phyloP scores from a whole-genome alignment of 2,329 filamentous ascomycete species.

The Fusarium sambucinum region DNA sequence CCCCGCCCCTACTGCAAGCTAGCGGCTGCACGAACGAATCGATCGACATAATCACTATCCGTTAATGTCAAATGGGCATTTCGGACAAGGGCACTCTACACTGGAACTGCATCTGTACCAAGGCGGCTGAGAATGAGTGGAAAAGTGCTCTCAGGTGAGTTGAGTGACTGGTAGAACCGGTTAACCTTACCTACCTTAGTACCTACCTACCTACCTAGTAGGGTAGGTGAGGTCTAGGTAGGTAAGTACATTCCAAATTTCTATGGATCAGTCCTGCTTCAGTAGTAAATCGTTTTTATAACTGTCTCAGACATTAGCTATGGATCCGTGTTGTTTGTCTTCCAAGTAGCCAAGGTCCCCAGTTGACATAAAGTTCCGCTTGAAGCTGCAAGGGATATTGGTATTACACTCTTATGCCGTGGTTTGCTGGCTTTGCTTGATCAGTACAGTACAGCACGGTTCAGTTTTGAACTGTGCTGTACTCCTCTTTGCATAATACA shows the following conservation, averaged over 20 bases:
- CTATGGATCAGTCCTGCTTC: background rate
- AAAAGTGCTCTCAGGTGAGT: background rate
- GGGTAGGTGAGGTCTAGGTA: too few species aligned
- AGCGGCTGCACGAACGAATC: slow-evolving; percentile 44
- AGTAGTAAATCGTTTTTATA: background rate
- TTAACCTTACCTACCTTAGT: background rate
- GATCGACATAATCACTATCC: slow-evolving; percentile 43
- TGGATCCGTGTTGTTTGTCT: slow-evolving; percentile 1
- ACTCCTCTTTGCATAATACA: slow-evolving; percentile 6
- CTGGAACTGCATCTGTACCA: background rate
- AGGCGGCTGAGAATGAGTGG: slow-evolving; percentile 8
- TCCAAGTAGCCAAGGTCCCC: background rate
- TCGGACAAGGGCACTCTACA: slow-evolving; percentile 6
- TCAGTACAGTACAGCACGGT: background rate
- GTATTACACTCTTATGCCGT: background rate
- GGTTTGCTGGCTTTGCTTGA: background rate
- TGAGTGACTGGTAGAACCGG: background rate
- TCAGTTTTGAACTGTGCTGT: background rate
- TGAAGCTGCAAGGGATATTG: slow-evolving; percentile 2
- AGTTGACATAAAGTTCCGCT: background rate
- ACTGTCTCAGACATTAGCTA: background rate
- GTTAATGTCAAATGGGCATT: slow-evolving; percentile 29
- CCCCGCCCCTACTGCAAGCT: slow-evolving; percentile 32
- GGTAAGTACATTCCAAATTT: background rate
- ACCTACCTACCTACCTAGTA: background rate